Evolutionary conservation across 1,284 basidiomycete genomes (phyloP).

Genomic region (Marasmius oreades): DNA sequence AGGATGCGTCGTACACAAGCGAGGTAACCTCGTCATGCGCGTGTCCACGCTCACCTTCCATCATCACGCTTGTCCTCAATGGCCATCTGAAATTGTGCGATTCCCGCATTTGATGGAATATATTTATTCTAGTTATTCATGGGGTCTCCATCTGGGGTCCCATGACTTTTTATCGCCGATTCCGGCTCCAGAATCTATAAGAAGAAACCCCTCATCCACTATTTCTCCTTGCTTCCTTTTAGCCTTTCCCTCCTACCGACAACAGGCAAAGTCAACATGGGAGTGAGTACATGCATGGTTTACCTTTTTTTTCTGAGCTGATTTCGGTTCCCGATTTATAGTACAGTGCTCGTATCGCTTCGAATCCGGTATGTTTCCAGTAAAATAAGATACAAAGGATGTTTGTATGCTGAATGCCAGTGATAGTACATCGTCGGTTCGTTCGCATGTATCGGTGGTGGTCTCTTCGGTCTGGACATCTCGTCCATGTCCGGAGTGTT

Average conservation of each 20-base stretch:
- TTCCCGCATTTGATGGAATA: not conserved
- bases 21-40: too few relatives aligned
- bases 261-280: not conserved
- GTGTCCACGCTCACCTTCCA: not conserved
- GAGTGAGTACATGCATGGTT: not conserved
- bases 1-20: too few relatives aligned
- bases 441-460: slow-evolving; percentile 79
- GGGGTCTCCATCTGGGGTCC: not conserved
- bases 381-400: not conserved
- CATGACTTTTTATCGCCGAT: not conserved
- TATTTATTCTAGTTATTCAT: not conserved
- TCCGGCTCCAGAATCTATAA: not conserved
- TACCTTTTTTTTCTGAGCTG: not conserved
- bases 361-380: slow-evolving; percentile 40
- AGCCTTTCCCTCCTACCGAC: not conserved
- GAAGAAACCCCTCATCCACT: not conserved
- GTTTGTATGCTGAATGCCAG: not conserved
- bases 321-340: slow-evolving; percentile 15
- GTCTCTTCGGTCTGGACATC: slow-evolving; percentile 77
- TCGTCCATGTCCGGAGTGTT: slow-evolving; percentile 80
- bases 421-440: slow-evolving; percentile 64
- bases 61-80: not conserved
- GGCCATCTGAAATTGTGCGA: not conserved
- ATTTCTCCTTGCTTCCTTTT: not conserved
- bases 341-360: slow-evolving; percentile 48